Conservation (phyloP, 2,329 filamentous ascomycete genomes). For the Ascochyta clinopodiicola region DNA sequence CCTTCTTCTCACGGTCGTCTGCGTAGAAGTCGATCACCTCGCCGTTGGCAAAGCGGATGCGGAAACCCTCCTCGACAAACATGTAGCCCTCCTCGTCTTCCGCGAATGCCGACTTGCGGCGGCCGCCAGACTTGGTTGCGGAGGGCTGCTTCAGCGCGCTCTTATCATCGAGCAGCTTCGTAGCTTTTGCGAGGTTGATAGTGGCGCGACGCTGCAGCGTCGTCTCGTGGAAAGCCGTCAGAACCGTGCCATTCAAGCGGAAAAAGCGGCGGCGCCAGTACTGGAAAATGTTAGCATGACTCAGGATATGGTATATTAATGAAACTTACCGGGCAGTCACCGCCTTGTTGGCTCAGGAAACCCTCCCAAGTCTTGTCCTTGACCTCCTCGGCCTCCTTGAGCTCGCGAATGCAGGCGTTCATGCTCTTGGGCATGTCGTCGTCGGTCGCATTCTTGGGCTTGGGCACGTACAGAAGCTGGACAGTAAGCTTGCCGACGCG, state of each 20-base stretch:
- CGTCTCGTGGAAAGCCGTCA: slow-evolving; percentile 95
- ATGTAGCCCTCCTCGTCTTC: slow-evolving; percentile 99
- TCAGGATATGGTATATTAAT: slow-evolving; percentile 25
- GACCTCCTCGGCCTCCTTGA: slow-evolving; percentile 86
- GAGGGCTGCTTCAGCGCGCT: slow-evolving; percentile 83
- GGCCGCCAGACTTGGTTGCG: slow-evolving; percentile 73
- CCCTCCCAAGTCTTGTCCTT: slow-evolving; percentile 83
- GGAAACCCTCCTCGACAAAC: slow-evolving; percentile 99
- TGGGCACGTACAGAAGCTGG: slow-evolving; percentile 92
- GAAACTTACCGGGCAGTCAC: slow-evolving; percentile 87
- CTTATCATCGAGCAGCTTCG: slow-evolving; percentile 91
- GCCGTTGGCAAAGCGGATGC: slow-evolving; percentile 96
- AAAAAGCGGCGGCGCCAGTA: slow-evolving; percentile 99
- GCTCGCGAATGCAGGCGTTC: slow-evolving; percentile 92
- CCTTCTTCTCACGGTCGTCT: slow-evolving; percentile 84
- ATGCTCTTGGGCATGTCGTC: slow-evolving; percentile 99
- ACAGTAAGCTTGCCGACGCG: slow-evolving; percentile 93
- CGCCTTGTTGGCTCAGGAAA: slow-evolving; percentile 92
- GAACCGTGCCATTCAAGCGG: slow-evolving; percentile 86
- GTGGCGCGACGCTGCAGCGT: slow-evolving; percentile 94
- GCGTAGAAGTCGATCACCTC: slow-evolving; percentile 99
- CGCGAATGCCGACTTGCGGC: slow-evolving; percentile 92
- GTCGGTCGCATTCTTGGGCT: slow-evolving; percentile 83
- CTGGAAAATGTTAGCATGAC: slow-evolving; percentile 54
- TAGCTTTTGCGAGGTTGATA: slow-evolving; percentile 93